Conservation (phyloP, 495 filamentous ascomycete species). For the Neurospora sp. region DNA sequence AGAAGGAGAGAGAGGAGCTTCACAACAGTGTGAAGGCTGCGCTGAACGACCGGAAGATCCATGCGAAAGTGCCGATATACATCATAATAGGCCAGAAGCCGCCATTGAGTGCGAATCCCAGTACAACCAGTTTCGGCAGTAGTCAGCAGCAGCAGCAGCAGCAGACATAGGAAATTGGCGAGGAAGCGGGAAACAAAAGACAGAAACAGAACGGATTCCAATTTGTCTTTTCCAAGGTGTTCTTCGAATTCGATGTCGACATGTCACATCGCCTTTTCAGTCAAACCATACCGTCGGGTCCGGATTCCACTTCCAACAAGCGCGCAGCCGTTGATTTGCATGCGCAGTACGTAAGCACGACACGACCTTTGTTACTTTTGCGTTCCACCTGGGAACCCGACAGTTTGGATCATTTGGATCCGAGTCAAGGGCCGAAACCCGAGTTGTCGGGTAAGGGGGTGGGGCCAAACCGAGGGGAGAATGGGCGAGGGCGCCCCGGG, state of each 20-base stretch:
- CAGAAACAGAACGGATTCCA: background rate
- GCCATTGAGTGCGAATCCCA: background rate
- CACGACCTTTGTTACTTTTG: background rate
- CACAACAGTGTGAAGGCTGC: slow-evolving; percentile 17
- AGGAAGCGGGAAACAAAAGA: background rate
- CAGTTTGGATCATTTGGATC: background rate
- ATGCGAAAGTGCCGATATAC: slow-evolving; percentile 33
- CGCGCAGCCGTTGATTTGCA: background rate
- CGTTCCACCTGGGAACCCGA: background rate
- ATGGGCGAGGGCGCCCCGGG: background rate
- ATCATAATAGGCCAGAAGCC: slow-evolving; percentile 37
- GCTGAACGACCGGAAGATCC: slow-evolving; percentile 22
- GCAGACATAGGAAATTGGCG: background rate
- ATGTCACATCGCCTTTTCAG: background rate
- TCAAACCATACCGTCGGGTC: background rate
- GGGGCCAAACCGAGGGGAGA: background rate
- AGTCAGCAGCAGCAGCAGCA: background rate
- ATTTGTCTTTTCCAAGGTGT: background rate
- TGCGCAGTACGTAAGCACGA: background rate
- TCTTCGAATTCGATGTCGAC: background rate
- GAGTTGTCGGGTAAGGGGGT: background rate
- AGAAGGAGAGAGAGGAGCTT: slow-evolving; percentile 27
- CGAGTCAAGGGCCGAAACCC: background rate
- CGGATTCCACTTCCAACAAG: background rate
- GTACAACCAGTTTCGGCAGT: background rate